Evolutionary conservation across 495 filamentous ascomycete genomes (phyloP), one percentile per base, ranked within the genome.

Genomic region (Lepidopterella palustris): DNA sequence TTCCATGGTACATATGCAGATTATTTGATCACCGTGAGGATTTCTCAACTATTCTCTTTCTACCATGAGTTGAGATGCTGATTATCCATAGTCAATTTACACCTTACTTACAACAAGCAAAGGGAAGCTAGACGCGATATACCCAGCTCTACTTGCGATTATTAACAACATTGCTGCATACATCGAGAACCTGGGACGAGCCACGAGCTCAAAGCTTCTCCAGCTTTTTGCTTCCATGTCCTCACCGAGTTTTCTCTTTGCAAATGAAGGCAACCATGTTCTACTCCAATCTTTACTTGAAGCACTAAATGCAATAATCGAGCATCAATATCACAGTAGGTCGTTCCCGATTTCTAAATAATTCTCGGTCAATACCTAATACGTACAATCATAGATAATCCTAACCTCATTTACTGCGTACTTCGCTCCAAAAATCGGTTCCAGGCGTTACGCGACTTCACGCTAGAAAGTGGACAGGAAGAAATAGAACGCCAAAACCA

Each of bases 191-290:
- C 73, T 97, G 31, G 87, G 86, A 28, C 77, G 82, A n/a, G 77
- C 82, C 5, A 82, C 90, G 10, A 87, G 88, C 66, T 83, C 84
- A 23, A 97, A 90, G 73, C 74, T 97, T 47, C 76, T 97, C 47
- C 90, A 97, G 62, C 78, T 97, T 6, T 97, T 92, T 73, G 84
- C 86, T 18, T 93, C 88, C 1, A 96, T 97, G 90, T 96, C 93
- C 5, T 87, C 93, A 0, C 95, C 95, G 1, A 87, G 84, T 25
- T 99, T 97, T 72, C 76, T 99, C n/a, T 76, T 99, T 21, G 89
- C 90, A 4, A 99, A 97, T 67, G 95, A 99, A 59, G 89, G 81
- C 13, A 99, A 99, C 59, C 89, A 99, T 59, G 73, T 75, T 29
- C 81, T 97, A 26, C 77, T 99, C 25, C 80, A 82, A 20, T 91